phyloP scores from a whole-genome alignment of 805 yeast species.

The Torulaspora quercuum region DNA sequence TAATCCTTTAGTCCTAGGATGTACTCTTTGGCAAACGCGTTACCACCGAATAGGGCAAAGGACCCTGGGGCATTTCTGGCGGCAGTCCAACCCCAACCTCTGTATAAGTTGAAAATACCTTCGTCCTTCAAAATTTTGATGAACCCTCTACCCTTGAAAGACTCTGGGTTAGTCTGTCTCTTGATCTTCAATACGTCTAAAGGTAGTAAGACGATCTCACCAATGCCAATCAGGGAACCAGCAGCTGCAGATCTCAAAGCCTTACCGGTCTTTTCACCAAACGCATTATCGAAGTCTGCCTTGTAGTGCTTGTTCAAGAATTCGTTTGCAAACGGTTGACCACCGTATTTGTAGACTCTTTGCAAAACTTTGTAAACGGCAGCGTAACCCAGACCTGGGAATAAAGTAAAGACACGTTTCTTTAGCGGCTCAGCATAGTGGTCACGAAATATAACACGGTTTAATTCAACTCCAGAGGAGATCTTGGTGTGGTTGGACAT shows the following conservation, averaged over 20 bases:
- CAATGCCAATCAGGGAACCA: conserved; percentile 95
- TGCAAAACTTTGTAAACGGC: conserved; percentile 95
- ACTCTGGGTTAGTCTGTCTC: conserved; percentile 99
- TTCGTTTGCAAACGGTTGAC: conserved; percentile 98
- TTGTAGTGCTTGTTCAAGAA: conserved; percentile 73
- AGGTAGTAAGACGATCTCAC: conserved; percentile 93
- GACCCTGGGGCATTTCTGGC: conserved; percentile 99
- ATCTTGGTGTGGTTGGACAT: conserved; percentile 78
- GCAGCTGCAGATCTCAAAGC: conserved; percentile 97
- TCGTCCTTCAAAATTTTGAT: conserved; percentile 81
- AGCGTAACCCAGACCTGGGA: conserved; percentile 98
- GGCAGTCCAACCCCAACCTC: conserved; percentile 99
- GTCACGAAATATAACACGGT: conserved; percentile 81
- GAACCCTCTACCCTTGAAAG: conserved; percentile 98
- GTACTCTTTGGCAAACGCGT: conserved; percentile 97
- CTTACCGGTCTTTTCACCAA: conserved; percentile 94
- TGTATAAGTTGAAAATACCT: conserved; percentile 78
- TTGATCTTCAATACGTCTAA: conserved; percentile 95
- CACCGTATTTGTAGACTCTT: conserved; percentile 98
- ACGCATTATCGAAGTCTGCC: conserved; percentile 62
- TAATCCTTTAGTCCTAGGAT: conserved; percentile 83
- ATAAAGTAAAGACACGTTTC: conserved; percentile 72
- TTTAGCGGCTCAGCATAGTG: conserved; percentile 69
- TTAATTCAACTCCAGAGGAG: conserved; percentile 60
- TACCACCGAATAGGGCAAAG: conserved; percentile 96